phyloP scores from a whole-genome alignment of 352 stramenopile genomes.

The Phytopythium delawarense region DNA sequence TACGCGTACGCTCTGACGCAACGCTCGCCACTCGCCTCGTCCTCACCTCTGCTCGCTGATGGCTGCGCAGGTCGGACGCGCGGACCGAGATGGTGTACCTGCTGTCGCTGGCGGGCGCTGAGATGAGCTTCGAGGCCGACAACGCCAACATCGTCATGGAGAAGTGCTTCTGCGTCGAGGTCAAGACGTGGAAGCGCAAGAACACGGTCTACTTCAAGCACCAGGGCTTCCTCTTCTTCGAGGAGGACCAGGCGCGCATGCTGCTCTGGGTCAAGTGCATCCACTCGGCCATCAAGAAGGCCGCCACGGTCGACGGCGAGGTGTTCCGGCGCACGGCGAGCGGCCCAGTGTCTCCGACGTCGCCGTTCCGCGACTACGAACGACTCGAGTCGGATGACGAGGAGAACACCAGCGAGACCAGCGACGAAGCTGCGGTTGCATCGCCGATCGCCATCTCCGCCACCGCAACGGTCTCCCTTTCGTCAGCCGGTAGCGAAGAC shows the following conservation, averaged over 20 bases:
- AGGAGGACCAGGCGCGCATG: constrained; percentile 65
- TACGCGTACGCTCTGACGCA: constrained; percentile 27
- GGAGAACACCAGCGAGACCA: background rate
- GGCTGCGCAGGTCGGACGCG: constrained; percentile 33
- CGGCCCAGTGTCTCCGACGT: background rate
- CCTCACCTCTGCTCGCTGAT: too few relatives aligned
- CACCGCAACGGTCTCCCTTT: background rate
- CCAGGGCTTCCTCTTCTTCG: constrained; percentile 71
- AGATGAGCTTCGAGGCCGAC: constrained; percentile 66
- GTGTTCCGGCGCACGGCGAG: constrained; percentile 26
- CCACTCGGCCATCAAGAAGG: constrained; percentile 55
- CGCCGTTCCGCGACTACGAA: background rate
- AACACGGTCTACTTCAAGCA: constrained; percentile 48
- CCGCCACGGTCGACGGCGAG: constrained; percentile 31
- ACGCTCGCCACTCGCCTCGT: too few relatives aligned
- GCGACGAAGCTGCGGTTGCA: background rate
- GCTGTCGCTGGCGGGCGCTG: constrained; percentile 48
- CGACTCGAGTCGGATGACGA: background rate
- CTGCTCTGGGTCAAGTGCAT: constrained; percentile 78
- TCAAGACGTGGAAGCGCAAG: constrained; percentile 67
- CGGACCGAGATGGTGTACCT: constrained; percentile 52
- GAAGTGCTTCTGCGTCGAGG: constrained; percentile 74
- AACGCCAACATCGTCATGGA: constrained; percentile 64
- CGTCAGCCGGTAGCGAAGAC: background rate
- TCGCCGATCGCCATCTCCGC: background rate